These are phyloP conservation scores for Talaromyces wortmannii DNA, from an alignment of 495 filamentous ascomycete species.

Conservation along the genomic window DNA sequence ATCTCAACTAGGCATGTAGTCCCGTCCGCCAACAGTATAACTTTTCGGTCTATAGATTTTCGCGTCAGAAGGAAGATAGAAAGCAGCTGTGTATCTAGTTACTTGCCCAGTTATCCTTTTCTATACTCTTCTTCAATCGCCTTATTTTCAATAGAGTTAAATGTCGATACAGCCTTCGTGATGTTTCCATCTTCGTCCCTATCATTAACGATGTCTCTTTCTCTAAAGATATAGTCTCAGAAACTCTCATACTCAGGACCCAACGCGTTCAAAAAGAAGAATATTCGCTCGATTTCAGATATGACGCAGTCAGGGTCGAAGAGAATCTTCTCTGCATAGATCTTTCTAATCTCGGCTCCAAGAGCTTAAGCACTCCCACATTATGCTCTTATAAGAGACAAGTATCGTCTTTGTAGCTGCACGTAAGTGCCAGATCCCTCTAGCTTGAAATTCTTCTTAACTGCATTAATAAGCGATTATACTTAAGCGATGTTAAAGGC, in stretches of 20 bases:
- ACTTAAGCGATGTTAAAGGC: conserved; percentile 7
- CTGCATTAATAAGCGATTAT: conserved; percentile 5
- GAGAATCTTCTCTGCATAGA: conserved; percentile 8
- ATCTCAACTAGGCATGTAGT: conserved; percentile 9
- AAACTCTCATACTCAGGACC: conserved; percentile 10
- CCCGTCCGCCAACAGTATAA: conserved; percentile 6
- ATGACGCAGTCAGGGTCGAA: conserved; percentile 8
- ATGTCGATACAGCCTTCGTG: conserved; percentile 7
- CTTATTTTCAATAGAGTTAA: conserved; percentile 13
- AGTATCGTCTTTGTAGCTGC: conserved; percentile 6
- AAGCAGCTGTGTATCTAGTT: conserved; percentile 7
- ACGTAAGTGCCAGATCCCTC: conserved; percentile 9
- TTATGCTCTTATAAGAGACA: conserved; percentile 8
- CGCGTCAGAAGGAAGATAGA: conserved; percentile 6
- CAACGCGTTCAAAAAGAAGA: conserved; percentile 7
- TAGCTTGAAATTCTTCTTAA: conserved; percentile 8
- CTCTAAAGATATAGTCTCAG: conserved; percentile 8
- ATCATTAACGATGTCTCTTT: conserved; percentile 10
- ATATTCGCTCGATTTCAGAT: conserved; percentile 11
- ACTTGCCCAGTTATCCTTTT: conserved; percentile 10
- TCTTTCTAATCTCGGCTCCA: conserved; percentile 8
- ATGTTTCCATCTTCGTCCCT: conserved; percentile 7
- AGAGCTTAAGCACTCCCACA: conserved; percentile 9
- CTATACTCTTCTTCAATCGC: conserved; percentile 12
- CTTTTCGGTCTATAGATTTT: conserved; percentile 3